A percentile compares a stretch with the other conserved stretches of the same genome.
Conservation (phyloP, 2,329 filamentous ascomycete species). For the Podosphaera aphanis region DNA sequence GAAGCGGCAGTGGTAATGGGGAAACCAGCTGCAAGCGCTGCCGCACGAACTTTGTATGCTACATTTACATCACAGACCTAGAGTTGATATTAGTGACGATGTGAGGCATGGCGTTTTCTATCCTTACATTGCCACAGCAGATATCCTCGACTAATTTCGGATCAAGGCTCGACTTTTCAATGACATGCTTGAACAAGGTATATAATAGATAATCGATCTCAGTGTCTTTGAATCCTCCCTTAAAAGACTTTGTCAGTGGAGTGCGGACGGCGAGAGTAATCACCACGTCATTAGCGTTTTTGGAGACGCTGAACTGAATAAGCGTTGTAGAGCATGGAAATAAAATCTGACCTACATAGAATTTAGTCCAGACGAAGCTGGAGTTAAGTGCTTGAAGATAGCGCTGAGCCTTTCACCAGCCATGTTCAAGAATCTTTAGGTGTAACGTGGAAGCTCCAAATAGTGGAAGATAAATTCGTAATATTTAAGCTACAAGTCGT, state of each 20-base stretch:
- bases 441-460: not conserved
- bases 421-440: conserved; percentile 26
- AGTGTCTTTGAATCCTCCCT: conserved; percentile 91
- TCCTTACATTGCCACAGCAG: conserved; percentile 64
- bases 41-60: conserved; percentile 75
- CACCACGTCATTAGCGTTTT: conserved; percentile 90
- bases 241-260: conserved; percentile 65
- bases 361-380: conserved; percentile 45
- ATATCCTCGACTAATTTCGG: conserved; percentile 71
- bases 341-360: conserved; percentile 45
- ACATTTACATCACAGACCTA: conserved; percentile 67
- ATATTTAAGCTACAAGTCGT: not conserved
- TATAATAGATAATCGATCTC: conserved; percentile 69
- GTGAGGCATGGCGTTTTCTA: not conserved
- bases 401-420: conserved; percentile 67
- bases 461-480: not conserved
- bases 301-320: conserved; percentile 40
- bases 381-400: conserved; percentile 67
- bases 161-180: conserved; percentile 51
- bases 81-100: not conserved
- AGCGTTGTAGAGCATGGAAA: not conserved
- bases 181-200: conserved; percentile 55
- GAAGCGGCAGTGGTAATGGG: conserved; percentile 69
- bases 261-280: conserved; percentile 84
- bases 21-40: conserved; percentile 74